A percentile compares a stretch with the other conserved stretches of the same genome.
phyloP scores from a whole-genome alignment of 2,329 filamentous ascomycete species.

The Davidsoniella neocaledoniae region DNA sequence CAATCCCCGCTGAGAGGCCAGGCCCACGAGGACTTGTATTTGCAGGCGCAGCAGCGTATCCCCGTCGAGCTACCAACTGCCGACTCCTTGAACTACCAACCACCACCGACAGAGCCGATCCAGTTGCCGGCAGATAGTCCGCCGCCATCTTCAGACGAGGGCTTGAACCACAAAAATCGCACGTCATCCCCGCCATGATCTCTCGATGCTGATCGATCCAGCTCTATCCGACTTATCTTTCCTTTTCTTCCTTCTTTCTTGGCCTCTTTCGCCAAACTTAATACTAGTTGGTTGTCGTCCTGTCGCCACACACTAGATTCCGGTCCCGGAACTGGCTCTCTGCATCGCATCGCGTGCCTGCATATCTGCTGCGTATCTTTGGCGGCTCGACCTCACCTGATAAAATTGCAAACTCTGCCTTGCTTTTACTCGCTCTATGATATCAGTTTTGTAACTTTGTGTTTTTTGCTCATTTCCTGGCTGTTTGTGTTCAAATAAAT shows the following conservation, averaged over 20 bases:
- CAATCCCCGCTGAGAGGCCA: conserved; percentile 2
- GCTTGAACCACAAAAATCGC: neutral
- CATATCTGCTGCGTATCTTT: neutral
- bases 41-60: neutral
- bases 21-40: conserved; percentile 1
- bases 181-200: neutral
- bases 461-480: no score
- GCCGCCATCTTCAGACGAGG: neutral
- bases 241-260: neutral
- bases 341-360: neutral
- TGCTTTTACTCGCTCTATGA: no score
- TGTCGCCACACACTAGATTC: neutral
- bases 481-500: no score
- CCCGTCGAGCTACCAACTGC: conserved; percentile 2
- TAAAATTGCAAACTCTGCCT: no score
- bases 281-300: neutral
- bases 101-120: neutral
- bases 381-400: no score
- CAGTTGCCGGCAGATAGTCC: conserved; percentile 4
- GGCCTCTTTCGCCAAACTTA: conserved; percentile 14
- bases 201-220: neutral
- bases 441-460: no score
- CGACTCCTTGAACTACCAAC: conserved; percentile 3
- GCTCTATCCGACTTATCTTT: neutral
- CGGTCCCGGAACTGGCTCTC: neutral